Evolutionary conservation across 176 grass and related monocot genomes (phyloP), one percentile per base, ranked within the genome.

Genomic region (Oryza australiensis): DNA sequence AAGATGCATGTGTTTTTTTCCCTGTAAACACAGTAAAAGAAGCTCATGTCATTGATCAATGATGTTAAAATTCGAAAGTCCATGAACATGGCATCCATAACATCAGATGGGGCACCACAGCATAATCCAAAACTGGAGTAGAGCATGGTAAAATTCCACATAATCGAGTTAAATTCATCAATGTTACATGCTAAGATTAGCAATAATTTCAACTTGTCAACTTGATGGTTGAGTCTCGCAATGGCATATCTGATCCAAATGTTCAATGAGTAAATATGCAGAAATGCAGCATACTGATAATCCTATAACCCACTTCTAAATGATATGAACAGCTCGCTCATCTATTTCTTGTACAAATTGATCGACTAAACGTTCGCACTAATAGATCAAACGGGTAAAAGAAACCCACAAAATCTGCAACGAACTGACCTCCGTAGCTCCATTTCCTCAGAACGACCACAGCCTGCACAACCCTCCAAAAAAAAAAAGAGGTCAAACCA

Each of bases 381-480:
- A 76, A 73, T 55, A 24, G 27, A n/a, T 70, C 15, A 26, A 22
- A 76, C 22, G 0, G 69, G 5, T 60, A 24, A 60, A 49, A 40
- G n/a, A 62, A 65, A 71, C 75, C 84, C 9, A 63, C 8, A 79
- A 20, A 64, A 72, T 28, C 30, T 85, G 70, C 42, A 73, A 60
- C 65, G 59, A 84, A 68, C 65, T 79, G 65, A 75, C 82, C 70
- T 79, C 86, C 72, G 60, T 70, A 80, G 79, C 80, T 86, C 90
- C 90, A 98, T 81, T 95, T 91, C 73, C 96, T 93, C 14, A 98
- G 70, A 83, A 98, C 69, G 29, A 95, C 80, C 76, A 95, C 59
- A 32, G 86, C 95, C 95, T 98, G 88, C 30, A 28, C 86, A 55
- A 41, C 32, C 4, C n/a, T n/a, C n/a, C 34, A 35, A 35, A 6